These are phyloP conservation scores for Botryobasidium botryosum DNA, from an alignment of 768 basidiomycete species.

Conservation along the genomic window DNA sequence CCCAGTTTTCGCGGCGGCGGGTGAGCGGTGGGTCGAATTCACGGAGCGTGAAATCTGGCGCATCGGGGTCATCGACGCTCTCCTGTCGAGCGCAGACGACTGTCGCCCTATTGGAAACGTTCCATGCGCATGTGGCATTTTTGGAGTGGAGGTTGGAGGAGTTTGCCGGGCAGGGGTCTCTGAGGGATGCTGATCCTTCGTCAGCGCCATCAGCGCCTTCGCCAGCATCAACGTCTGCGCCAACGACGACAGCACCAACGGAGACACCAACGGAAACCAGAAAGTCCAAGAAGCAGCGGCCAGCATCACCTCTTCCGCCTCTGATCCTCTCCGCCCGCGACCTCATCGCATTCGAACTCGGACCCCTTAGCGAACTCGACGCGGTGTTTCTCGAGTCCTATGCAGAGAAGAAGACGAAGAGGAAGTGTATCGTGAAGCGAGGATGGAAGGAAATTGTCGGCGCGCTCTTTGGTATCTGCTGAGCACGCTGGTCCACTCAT, in stretches of 20 bases:
- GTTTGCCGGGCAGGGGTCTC: conserved; percentile 15
- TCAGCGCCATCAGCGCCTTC: background rate
- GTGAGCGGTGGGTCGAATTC: background rate
- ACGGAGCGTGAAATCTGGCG: background rate
- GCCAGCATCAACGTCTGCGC: conserved; percentile 6
- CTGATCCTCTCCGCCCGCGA: conserved; percentile 41
- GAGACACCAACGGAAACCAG: conserved; percentile 15
- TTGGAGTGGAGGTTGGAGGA: conserved; percentile 32
- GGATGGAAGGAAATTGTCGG: too few relatives aligned
- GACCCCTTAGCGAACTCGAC: conserved; percentile 53
- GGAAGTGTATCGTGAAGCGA: too few relatives aligned
- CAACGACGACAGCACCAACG: conserved; percentile 8
- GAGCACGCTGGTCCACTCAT: too few relatives aligned
- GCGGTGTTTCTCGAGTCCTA: conserved; percentile 58
- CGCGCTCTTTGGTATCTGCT: too few relatives aligned
- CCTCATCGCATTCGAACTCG: conserved; percentile 49
- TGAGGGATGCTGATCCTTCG: too few relatives aligned
- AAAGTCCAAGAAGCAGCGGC: background rate
- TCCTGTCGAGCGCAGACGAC: conserved; percentile 28
- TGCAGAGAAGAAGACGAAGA: too few relatives aligned
- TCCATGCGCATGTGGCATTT: conserved; percentile 45
- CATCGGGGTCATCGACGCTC: conserved; percentile 13
- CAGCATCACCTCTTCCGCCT: too few relatives aligned
- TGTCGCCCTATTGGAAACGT: conserved; percentile 44
- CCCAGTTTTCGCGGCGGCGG: background rate